Percentiles rank a stretch among this genome's conserved stretches.
Conservation (phyloP, 2,329 filamentous ascomycete genomes). For the Cercospora zeina region DNA sequence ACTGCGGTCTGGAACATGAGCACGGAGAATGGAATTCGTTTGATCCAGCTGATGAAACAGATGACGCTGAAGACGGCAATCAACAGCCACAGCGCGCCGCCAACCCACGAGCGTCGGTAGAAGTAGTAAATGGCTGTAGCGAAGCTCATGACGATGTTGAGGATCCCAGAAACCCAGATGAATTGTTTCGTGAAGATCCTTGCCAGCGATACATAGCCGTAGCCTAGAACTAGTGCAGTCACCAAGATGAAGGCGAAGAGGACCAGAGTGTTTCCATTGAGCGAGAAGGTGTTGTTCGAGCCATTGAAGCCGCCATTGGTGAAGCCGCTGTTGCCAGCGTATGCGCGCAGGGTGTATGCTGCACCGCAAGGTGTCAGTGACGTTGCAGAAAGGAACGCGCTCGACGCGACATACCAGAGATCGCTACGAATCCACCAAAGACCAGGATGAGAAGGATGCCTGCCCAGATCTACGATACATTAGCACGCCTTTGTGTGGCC, state of each 20-base stretch:
- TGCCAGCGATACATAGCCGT: constrained; percentile 66
- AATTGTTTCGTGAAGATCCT: constrained; percentile 70
- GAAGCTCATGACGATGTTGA: constrained; percentile 82
- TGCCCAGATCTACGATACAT: constrained; percentile 64
- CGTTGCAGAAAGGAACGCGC: background rate
- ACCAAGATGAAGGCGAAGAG: constrained; percentile 78
- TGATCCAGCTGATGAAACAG: constrained; percentile 86
- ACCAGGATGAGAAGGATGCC: constrained; percentile 73
- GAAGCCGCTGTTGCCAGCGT: constrained; percentile 62
- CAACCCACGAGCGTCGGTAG: constrained; percentile 71
- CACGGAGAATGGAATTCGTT: constrained; percentile 84
- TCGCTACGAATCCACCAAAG: constrained; percentile 70
- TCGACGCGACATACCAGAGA: constrained; percentile 52
- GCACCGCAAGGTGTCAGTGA: background rate
- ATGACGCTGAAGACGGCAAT: constrained; percentile 78
- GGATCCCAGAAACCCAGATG: constrained; percentile 87
- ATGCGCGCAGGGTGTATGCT: constrained; percentile 72
- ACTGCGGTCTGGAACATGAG: constrained; percentile 86
- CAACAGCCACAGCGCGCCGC: constrained; percentile 82
- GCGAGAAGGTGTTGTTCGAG: constrained; percentile 63
- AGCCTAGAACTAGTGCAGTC: constrained; percentile 73
- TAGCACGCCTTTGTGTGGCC: constrained; percentile 3
- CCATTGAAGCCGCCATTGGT: constrained; percentile 70
- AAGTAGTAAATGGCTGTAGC: constrained; percentile 87
- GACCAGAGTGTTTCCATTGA: constrained; percentile 82